Base-by-base conservation (phyloP, 495 filamentous ascomycete genomes). In the Glonium stellatum region DNA sequence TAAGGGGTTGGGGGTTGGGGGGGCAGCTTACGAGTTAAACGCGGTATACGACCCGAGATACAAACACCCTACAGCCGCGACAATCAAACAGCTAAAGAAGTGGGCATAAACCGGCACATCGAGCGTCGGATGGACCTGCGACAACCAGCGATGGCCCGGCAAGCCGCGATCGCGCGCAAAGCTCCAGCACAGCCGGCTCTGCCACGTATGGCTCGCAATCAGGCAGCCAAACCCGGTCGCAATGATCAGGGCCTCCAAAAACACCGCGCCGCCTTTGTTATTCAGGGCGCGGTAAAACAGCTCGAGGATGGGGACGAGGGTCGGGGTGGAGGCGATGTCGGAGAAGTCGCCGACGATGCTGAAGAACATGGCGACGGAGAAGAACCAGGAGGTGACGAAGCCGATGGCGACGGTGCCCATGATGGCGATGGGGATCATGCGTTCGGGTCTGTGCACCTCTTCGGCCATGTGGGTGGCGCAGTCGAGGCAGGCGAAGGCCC, bases 401-500 rank as follows among this genome's bases (percentile, higher is more conserved):
- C 82, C 82, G 54, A 87, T 83, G 18, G 67, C 79, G 18, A 84
- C 77, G 9, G 80, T 84, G 6, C 77, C 76, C 74, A 84, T 77
- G 52, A 86, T 84, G 31, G 82, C 82, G 21, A 76, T 77, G 5
- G 78, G 78, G 19, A 80, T 72, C 58, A 75, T 75, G 36, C 69
- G 65, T 55, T 78, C 76, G 1, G 78, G 78, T 2, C 67, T 65
- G 9, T 78, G 77, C 9, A 85, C 76, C 68, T 86, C 84, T 66
- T 87, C 84, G 2, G 84, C 80, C n/a, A 87, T 70, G 66, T 86
- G 84, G 0, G 80, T 81, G 0, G 80, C 82, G 23, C 75, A 77
- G 67, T 86, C 84, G 15, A 86, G 72, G 63, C 81, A 82, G 34
- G 80, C 76, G 62, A 86, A 85, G 54, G 76, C 75, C 77, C 79